Evolutionary conservation across 768 basidiomycete species (phyloP), one percentile per base, ranked within the genome.

Genomic region (Phaeotremella skinneri): DNA sequence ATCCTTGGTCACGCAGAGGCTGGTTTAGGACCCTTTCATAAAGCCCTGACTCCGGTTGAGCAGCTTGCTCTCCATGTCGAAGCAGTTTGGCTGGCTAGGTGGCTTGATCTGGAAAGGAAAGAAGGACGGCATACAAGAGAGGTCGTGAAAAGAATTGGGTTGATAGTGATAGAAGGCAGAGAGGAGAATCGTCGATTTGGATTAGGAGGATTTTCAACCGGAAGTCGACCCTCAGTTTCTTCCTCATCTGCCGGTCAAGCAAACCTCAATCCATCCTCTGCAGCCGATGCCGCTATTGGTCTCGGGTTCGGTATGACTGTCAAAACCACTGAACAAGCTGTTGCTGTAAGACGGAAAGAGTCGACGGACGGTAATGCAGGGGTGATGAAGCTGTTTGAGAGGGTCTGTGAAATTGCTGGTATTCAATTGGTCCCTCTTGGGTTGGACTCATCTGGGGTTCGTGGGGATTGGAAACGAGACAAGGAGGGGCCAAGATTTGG

Each of bases 91-190:
- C 78, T 90, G 47, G 93, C 88, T 75, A 82, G 86, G 11, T 87
- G 85, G 63, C 75, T 99, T 3, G 91, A 90, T 7, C 90, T 91
- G 74, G 83, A 81, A 53, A 82, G 96, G 48, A 94, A 94, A 78
- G 93, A 96, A 78, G 88, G 86, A 0, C 88, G 89, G 68, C 80
- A 91, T 39, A 80, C 92, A 25, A 82, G 94, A 11, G 92, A 97
- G 71, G 82, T 96, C 42, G 81, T 93, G 7, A 88, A 88, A 64
- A 76, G 91, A 54, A 80, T 93, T 79, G 92, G 91, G 71, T 81
- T 91, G 55, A 79, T 94, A 58, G 88, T 92, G n/a, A 89, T 85
- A 66, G 89, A 87, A 52, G 66, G 68, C 11, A 83, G 88, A 49
- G 87, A 88, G 66, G 88, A 90, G 75, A 82, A 62, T 56, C 58